These are phyloP conservation scores for Jatropha curcas DNA, from an alignment of 345 rosid genomes.

Conservation along the genomic window DNA sequence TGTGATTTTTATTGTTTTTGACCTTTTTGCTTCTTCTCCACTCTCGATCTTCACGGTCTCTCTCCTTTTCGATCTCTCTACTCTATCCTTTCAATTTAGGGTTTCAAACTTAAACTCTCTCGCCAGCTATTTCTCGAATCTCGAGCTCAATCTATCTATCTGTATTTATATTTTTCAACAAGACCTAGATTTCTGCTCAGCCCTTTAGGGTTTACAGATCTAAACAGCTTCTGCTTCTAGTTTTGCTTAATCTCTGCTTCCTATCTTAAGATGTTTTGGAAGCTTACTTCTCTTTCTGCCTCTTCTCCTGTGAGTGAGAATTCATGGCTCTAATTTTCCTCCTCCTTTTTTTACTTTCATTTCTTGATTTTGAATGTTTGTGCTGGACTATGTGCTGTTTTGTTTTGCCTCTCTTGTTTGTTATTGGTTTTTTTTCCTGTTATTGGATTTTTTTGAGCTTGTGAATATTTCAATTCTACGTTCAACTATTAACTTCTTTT, in stretches of 20 bases:
- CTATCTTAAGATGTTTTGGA: constrained; percentile 78
- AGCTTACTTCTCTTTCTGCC: constrained; percentile 80
- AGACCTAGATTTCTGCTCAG: constrained; percentile 39
- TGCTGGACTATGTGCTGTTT: background rate
- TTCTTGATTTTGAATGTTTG: background rate
- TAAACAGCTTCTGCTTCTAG: constrained; percentile 20
- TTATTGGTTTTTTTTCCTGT: background rate
- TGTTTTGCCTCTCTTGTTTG: background rate
- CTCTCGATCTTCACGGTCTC: constrained; percentile 47
- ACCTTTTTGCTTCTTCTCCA: background rate
- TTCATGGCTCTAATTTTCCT: constrained; percentile 11
- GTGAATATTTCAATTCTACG: background rate
- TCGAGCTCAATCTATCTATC: background rate
- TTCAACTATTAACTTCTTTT: background rate
- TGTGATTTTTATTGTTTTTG: background rate
- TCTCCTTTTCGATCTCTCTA: constrained; percentile 23
- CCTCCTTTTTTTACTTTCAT: background rate
- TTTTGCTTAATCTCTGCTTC: constrained; percentile 27
- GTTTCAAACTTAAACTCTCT: constrained; percentile 22
- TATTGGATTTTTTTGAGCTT: background rate
- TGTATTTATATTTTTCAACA: background rate
- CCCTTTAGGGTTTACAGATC: constrained; percentile 62
- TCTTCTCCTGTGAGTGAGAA: constrained; percentile 82
- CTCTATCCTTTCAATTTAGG: constrained; percentile 30
- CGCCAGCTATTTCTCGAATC: background rate